A percentile compares a stretch with the other conserved stretches of the same genome.
These are phyloP conservation scores for Metarhizium guizhouense DNA, from an alignment of 2,329 filamentous ascomycete genomes.

Conservation along the genomic window DNA sequence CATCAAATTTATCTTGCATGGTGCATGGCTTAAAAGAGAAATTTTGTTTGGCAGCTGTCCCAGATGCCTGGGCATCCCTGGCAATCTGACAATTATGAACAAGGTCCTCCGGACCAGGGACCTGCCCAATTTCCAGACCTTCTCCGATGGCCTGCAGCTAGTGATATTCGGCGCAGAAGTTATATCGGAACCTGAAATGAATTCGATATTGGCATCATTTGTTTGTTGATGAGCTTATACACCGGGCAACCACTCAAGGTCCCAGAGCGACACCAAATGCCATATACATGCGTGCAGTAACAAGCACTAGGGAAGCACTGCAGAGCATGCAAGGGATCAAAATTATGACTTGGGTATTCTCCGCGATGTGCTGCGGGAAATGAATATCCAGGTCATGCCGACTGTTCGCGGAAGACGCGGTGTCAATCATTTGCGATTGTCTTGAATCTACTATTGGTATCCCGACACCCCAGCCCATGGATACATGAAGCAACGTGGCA, in stretches of 20 bases:
- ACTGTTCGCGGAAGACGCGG: not conserved
- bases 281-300: no score
- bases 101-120: not conserved
- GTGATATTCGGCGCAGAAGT: no score
- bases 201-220: no score
- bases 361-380: not conserved
- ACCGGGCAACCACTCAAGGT: no score
- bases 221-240: no score
- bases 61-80: not conserved
- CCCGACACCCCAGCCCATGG: not conserved
- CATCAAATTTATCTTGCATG: not conserved
- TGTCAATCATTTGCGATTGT: not conserved
- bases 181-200: no score
- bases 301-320: not conserved
- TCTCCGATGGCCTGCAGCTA: no score
- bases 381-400: not conserved
- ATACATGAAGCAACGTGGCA: not conserved
- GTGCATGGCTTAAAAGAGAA: not conserved
- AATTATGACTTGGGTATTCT: not conserved
- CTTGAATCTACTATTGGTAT: not conserved
- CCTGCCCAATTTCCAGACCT: no score
- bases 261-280: no score
- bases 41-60: not conserved
- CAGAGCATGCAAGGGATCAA: not conserved
- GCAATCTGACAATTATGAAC: not conserved